Conservation (phyloP, 768 basidiomycete species). For the Termitomyces eurrhizus region DNA sequence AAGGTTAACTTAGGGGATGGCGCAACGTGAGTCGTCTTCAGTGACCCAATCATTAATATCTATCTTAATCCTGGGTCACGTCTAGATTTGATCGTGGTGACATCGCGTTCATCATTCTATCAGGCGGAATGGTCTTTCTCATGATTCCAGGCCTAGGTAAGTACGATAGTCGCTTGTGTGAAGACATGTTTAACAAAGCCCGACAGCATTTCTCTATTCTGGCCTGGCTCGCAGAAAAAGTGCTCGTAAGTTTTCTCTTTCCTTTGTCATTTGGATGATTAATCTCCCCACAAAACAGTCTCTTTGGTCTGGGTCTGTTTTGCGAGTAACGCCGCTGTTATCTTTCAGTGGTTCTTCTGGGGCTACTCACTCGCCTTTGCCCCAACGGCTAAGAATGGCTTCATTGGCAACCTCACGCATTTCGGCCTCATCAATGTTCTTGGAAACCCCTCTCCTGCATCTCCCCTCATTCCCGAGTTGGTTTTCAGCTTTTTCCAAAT, state of each 20-base stretch:
- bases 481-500: conserved; percentile 86
- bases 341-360: conserved; percentile 76
- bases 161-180: conserved; percentile 2
- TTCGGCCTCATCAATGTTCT: conserved; percentile 75
- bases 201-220: conserved; percentile 66
- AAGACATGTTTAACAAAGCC: conserved; percentile 1
- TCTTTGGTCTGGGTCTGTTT: conserved; percentile 75
- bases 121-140: conserved; percentile 68
- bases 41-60: background rate
- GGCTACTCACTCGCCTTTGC: conserved; percentile 82
- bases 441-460: conserved; percentile 70
- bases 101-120: conserved; percentile 63
- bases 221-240: conserved; percentile 70
- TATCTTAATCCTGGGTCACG: background rate
- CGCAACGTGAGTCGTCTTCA: conserved; percentile 12
- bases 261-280: background rate
- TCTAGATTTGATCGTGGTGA: conserved; percentile 68
- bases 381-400: conserved; percentile 66
- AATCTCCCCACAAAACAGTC: conserved; percentile 28
- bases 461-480: conserved; percentile 75
- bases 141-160: conserved; percentile 76
- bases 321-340: conserved; percentile 69
- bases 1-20: conserved; percentile 13
- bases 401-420: conserved; percentile 75
- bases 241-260: conserved; percentile 31